Percentiles rank a stretch among this genome's conserved stretches.
Conservation (phyloP, 1,139 yeast species). For the Kodamaea sp. region DNA sequence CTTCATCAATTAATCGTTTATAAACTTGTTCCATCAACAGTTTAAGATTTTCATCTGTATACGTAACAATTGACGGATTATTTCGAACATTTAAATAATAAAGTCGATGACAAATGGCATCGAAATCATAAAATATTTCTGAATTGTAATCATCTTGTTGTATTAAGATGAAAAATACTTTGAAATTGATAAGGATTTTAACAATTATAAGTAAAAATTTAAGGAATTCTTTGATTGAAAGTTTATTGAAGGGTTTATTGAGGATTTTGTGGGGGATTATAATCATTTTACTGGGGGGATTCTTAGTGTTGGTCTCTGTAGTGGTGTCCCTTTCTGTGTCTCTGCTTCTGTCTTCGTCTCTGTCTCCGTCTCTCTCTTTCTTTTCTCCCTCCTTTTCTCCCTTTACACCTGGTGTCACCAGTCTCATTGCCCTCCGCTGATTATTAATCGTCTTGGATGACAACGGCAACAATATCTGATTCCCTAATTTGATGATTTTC, state of each 20-base stretch:
- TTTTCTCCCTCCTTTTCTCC: too few species aligned
- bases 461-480: constrained; percentile 35
- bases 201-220: constrained; percentile 36
- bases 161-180: constrained; percentile 21
- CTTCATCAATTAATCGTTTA: constrained; percentile 8
- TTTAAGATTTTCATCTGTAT: constrained; percentile 10
- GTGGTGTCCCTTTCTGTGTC: constrained; percentile 1
- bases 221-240: constrained; percentile 38
- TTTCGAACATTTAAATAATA: constrained; percentile 3
- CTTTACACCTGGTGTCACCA: too few species aligned
- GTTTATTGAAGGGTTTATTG: constrained; percentile 39
- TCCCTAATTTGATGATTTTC: constrained; percentile 35
- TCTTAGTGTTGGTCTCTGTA: too few species aligned
- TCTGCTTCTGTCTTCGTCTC: too few species aligned
- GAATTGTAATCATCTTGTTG: constrained; percentile 9
- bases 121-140: constrained; percentile 21
- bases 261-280: constrained; percentile 45
- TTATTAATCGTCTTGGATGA: constrained; percentile 42
- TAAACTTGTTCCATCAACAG: constrained; percentile 16
- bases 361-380: too few species aligned
- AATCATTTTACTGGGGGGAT: constrained; percentile 23
- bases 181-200: constrained; percentile 38
- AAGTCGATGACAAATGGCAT: constrained; percentile 20
- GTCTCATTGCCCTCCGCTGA: constrained; percentile 24
- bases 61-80: constrained; percentile 4